A percentile compares a stretch with the other conserved stretches of the same genome.
Conservation (phyloP, 2,329 filamentous ascomycete species). For the Didymella segeticola region DNA sequence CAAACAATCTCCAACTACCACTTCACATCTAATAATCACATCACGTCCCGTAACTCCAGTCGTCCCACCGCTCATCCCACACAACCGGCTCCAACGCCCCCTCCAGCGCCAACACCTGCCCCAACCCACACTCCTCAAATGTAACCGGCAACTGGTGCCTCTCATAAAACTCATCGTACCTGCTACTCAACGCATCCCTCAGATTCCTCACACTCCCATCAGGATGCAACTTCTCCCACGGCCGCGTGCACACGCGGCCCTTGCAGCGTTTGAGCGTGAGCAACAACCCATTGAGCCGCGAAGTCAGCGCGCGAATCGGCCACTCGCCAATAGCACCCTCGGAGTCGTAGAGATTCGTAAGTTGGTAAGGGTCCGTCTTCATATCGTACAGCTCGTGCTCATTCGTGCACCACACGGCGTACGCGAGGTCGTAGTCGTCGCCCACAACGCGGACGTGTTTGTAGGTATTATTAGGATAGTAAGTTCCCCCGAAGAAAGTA, state of each 20-base stretch:
- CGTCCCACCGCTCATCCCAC: conserved; percentile 27
- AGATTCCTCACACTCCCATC: conserved; percentile 59
- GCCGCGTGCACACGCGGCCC: conserved; percentile 59
- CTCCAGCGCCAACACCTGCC: conserved; percentile 64
- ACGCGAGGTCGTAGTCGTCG: conserved; percentile 66
- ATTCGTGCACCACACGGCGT: conserved; percentile 73
- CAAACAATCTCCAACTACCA: too few relatives aligned
- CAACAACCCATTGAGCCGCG: conserved; percentile 61
- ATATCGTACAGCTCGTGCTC: conserved; percentile 73
- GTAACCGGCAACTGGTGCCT: conserved; percentile 58
- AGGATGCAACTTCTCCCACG: conserved; percentile 66
- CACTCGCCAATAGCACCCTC: conserved; percentile 11
- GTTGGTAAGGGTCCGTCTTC: conserved; percentile 46
- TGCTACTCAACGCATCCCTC: conserved; percentile 56
- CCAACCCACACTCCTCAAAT: conserved; percentile 62
- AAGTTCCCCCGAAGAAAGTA: conserved; percentile 9
- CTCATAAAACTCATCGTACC: conserved; percentile 63
- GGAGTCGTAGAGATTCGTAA: conserved; percentile 43
- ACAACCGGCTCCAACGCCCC: conserved; percentile 46
- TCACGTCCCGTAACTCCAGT: conserved; percentile 24
- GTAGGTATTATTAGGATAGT: conserved; percentile 62
- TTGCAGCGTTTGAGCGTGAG: conserved; percentile 69
- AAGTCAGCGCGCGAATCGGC: conserved; percentile 14
- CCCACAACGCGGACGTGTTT: conserved; percentile 64
- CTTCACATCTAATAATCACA: too few relatives aligned